Base-by-base conservation (phyloP, 2,329 filamentous ascomycete species). In the Ascochyta koolunga region DNA sequence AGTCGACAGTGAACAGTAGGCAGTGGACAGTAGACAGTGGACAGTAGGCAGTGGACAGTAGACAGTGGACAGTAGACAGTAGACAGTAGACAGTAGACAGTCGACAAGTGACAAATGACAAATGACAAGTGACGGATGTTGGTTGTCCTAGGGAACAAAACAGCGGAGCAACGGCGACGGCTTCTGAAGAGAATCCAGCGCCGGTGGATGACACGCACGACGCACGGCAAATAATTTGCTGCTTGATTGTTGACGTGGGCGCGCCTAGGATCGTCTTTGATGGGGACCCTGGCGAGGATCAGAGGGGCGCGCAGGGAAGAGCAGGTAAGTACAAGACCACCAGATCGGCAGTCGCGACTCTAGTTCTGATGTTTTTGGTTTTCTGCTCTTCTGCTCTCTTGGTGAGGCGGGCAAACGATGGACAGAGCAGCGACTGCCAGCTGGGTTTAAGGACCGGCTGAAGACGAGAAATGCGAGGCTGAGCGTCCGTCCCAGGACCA, bases 151-250 rank as follows among this genome's bases (percentile, higher is more conserved):
- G n/a, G 19, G 36, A 35, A 21, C 27, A 15, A 29, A 11, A 11
- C 10, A 29, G 10, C 11, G 10, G 11, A 13, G 27, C 27, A 29
- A 13, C 27, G 7, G 22, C 22, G 22, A 8, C 18, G 36, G 7
- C 31, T 39, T 32, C 5, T 18, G 19, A n/a, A n/a, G n/a, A n/a
- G n/a, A n/a, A n/a, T 19, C 15, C 27, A 29, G 27, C 11, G 11
- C 4, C 15, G 24, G 44, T 29, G 29, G 35, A 32, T 37, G 51
- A 54, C 51, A 35, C 51, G 45, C 41, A 40, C 51, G 47, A 35
- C 51, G 45, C 41, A 40, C 51, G 47, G 19, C 43, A n/a, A 36
- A 54, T 50, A 54, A 50, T 54, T 54, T 54, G 51, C 51, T 41
- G 16, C n/a, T n/a, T n/a, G n/a, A n/a, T n/a, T n/a, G 22, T 46